These are phyloP conservation scores for Kazachstania bromeliacearum DNA, from an alignment of 805 yeast genomes.

Conservation along the genomic window DNA sequence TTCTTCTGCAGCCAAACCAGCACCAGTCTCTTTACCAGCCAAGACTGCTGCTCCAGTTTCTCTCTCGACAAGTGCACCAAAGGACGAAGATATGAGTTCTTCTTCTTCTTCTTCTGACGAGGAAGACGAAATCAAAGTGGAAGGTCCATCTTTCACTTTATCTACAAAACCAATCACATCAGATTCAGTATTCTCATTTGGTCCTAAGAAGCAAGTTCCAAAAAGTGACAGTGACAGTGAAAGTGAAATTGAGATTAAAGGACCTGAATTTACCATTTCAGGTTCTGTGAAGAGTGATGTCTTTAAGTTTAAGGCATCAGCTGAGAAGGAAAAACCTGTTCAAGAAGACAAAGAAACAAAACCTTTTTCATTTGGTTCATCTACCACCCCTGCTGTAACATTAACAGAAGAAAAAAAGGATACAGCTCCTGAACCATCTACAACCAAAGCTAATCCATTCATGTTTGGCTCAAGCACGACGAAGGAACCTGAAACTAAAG, in stretches of 20 bases:
- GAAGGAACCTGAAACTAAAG: slow-evolving; percentile 1
- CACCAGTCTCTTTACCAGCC: neutral
- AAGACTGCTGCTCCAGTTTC: neutral
- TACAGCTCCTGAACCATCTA: neutral
- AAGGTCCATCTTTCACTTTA: slow-evolving; percentile 62
- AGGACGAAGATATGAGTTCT: neutral
- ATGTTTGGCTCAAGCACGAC: slow-evolving; percentile 1
- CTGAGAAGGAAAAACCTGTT: neutral
- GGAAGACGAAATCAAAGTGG: slow-evolving; percentile 38
- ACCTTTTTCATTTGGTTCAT: slow-evolving; percentile 13
- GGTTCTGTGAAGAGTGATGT: slow-evolving; percentile 29
- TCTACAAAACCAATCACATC: slow-evolving; percentile 39
- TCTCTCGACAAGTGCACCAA: too few species aligned
- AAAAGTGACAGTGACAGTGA: slow-evolving; percentile 28
- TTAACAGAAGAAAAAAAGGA: neutral
- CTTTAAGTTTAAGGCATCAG: slow-evolving; percentile 23
- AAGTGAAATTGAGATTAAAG: slow-evolving; percentile 27
- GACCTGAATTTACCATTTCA: slow-evolving; percentile 34
- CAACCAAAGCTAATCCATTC: slow-evolving; percentile 5
- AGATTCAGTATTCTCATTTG: slow-evolving; percentile 42
- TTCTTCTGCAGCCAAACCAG: neutral
- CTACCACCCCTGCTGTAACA: neutral
- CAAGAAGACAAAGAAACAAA: neutral
- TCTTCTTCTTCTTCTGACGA: slow-evolving; percentile 5
- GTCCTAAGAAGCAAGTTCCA: slow-evolving; percentile 17